phyloP scores from a whole-genome alignment of 2,329 filamentous ascomycete species.

The Penicillium sp. region DNA sequence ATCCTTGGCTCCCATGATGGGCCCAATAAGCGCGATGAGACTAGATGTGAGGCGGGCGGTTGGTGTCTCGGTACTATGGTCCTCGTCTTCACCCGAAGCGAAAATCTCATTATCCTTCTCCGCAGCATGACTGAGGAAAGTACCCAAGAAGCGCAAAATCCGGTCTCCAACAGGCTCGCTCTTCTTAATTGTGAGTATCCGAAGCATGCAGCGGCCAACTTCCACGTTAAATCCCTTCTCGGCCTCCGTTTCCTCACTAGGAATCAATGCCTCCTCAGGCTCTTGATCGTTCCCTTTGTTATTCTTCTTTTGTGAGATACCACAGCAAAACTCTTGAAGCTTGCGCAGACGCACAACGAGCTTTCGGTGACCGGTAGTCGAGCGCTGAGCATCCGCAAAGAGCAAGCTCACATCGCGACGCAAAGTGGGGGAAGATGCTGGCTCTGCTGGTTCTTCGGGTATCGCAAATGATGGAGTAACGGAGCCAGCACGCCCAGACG shows the following conservation, averaged over 20 bases:
- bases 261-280: constrained; percentile 40
- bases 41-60: constrained; percentile 67
- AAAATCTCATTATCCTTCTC: constrained; percentile 62
- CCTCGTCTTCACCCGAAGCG: constrained; percentile 55
- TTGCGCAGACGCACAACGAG: constrained; percentile 79
- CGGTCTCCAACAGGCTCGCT: constrained; percentile 80
- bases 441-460: constrained; percentile 53
- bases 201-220: constrained; percentile 69
- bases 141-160: constrained; percentile 73
- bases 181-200: constrained; percentile 82
- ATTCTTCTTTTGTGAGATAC: constrained; percentile 41
- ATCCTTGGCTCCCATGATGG: constrained; percentile 76
- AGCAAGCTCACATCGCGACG: constrained; percentile 64
- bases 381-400: constrained; percentile 76
- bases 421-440: constrained; percentile 45
- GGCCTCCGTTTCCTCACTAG: constrained; percentile 58
- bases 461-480: constrained; percentile 38
- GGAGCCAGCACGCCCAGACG: constrained; percentile 69
- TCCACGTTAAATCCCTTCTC: constrained; percentile 83
- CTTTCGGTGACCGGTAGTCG: constrained; percentile 82
- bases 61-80: constrained; percentile 68
- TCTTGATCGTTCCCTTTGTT: constrained; percentile 42
- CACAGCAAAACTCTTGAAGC: constrained; percentile 73
- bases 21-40: constrained; percentile 64
- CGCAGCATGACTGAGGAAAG: constrained; percentile 65